Evolutionary conservation across 306 rosid genomes (phyloP), one percentile per base, ranked within the genome.

Genomic region (Lithocarpus polystachyus): DNA sequence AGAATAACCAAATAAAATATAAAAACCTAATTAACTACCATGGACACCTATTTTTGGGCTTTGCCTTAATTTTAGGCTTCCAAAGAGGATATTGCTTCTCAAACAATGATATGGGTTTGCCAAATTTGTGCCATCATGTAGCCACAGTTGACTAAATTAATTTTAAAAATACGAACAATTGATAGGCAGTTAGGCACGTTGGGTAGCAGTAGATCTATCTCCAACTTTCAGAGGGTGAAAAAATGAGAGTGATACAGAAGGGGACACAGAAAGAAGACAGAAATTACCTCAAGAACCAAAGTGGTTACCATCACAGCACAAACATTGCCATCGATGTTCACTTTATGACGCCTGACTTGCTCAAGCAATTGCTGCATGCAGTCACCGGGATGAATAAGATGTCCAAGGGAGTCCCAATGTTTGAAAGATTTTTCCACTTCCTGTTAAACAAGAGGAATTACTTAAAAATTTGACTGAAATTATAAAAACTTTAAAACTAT

Each of bases 221-320:
- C 37, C 59, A 55, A 37, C 62, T 73, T 57, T 59, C 12, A 12
- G 23, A 70, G 61, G 54, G 4, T 4, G 45, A 19, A 15, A 65
- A 80, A n/a, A 56, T 6, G 64, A 56, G 31, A 68, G 35, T 20
- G 40, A 37, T 68, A 75, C 48, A 15, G 3, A 13, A 74, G 23
- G 56, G 56, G 19, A 59, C 60, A 80, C 56, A 22, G 60, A 51
- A 73, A 62, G 56, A 71, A 68, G 73, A 29, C 72, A 55, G 56
- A 69, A 59, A 28, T 53, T 86, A 93, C 97, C 96, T 93, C 97
- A 76, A 93, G 90, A 82, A 93, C 96, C 88, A 90, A 84, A 67
- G 93, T 89, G 80, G 96, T 90, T 51, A 93, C 96, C 88, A 93
- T 88, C 78, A 88, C 94, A 14, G 96, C 80, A 73, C 94, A 91